These are phyloP conservation scores for Camellia japonica DNA, from an alignment of 148 eudicot genomes.

Conservation along the genomic window DNA sequence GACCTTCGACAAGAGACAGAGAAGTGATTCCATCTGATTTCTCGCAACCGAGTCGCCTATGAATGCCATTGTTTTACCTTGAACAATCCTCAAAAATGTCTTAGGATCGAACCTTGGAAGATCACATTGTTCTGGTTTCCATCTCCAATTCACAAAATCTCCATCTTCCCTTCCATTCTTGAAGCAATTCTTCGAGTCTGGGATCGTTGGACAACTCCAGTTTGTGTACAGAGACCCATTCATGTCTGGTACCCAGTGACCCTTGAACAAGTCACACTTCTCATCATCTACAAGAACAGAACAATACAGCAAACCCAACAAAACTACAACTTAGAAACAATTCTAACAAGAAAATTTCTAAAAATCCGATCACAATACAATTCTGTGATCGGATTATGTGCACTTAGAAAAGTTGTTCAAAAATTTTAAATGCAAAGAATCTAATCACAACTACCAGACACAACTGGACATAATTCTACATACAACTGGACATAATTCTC, in stretches of 20 bases:
- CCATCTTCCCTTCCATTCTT: conserved; percentile 55
- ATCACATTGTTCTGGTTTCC: conserved; percentile 68
- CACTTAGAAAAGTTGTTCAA: too few species aligned
- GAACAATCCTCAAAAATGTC: conserved; percentile 35
- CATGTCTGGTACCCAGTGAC: conserved; percentile 53
- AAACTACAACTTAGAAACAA: background rate
- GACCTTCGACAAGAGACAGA: conserved; percentile 67
- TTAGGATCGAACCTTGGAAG: conserved; percentile 54
- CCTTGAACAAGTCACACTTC: conserved; percentile 54
- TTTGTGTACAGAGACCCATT: conserved; percentile 43
- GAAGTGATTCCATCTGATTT: conserved; percentile 80
- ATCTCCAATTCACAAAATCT: conserved; percentile 64
- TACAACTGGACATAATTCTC: too few species aligned
- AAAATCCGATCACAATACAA: too few species aligned
- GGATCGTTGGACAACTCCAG: conserved; percentile 56
- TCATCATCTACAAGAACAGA: conserved; percentile 19
- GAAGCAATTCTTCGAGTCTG: conserved; percentile 61
- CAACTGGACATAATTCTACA: too few species aligned
- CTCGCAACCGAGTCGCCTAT: conserved; percentile 78
- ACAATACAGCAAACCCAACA: background rate
- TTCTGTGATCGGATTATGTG: too few species aligned
- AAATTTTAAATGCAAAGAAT: too few species aligned
- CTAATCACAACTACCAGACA: too few species aligned
- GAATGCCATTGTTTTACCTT: conserved; percentile 62
- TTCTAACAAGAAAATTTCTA: background rate